These are phyloP conservation scores for Mycena chlorophos DNA, from an alignment of 768 basidiomycete genomes.

Conservation along the genomic window DNA sequence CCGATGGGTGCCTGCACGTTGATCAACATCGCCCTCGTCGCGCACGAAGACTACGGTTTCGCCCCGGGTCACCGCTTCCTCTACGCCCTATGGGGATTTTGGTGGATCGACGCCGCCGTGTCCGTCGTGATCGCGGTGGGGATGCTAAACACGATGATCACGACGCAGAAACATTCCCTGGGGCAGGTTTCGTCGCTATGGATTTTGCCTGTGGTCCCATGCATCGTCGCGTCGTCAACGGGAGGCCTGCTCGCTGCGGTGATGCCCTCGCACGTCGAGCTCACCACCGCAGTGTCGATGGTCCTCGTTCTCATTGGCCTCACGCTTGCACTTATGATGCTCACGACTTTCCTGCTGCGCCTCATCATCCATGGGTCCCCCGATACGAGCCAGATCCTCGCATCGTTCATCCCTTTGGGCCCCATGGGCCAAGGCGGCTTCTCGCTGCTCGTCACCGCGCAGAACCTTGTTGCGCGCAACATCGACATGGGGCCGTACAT, in stretches of 20 bases:
- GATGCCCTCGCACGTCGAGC: slow-evolving; percentile 37
- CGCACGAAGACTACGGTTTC: slow-evolving; percentile 43
- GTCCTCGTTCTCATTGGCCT: slow-evolving; percentile 39
- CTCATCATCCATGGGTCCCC: slow-evolving; percentile 49
- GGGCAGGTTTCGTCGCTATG: slow-evolving; percentile 52
- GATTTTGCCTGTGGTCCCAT: slow-evolving; percentile 63
- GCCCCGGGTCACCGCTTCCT: slow-evolving; percentile 48
- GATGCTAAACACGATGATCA: slow-evolving; percentile 42
- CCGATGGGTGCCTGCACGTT: slow-evolving; percentile 59
- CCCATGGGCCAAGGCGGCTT: slow-evolving; percentile 61
- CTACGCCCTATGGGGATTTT: slow-evolving; percentile 55
- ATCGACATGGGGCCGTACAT: slow-evolving; percentile 48
- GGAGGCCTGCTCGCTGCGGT: slow-evolving; percentile 51
- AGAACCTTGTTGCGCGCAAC: slow-evolving; percentile 36
- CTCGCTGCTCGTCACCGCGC: slow-evolving; percentile 47
- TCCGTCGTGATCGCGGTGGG: slow-evolving; percentile 38
- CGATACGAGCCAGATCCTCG: slow-evolving; percentile 40
- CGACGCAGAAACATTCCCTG: slow-evolving; percentile 51
- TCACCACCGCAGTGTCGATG: slow-evolving; percentile 48
- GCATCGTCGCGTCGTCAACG: slow-evolving; percentile 59
- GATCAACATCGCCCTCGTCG: slow-evolving; percentile 43
- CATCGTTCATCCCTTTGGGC: slow-evolving; percentile 57
- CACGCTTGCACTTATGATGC: slow-evolving; percentile 52
- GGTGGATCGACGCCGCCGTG: slow-evolving; percentile 62
- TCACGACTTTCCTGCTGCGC: slow-evolving; percentile 52